Conservation (phyloP, 805 yeast genomes). For the Yarrowia hollandica region DNA sequence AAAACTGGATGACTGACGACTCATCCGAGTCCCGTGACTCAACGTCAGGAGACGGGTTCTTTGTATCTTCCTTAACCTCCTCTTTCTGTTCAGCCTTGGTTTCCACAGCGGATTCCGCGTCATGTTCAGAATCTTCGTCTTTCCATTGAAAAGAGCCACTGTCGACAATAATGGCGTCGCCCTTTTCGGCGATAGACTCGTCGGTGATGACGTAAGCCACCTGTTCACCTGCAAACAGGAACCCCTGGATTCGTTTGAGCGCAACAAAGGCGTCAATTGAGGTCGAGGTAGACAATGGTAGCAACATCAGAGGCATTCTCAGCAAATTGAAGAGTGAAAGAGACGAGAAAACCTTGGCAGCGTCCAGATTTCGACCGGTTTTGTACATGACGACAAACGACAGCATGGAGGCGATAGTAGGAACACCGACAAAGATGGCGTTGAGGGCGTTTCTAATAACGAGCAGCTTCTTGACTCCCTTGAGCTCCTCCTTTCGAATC, state of each 20-base stretch:
- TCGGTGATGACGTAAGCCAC: conserved; percentile 37
- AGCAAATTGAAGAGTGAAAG: conserved; percentile 65
- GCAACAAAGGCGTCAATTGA: conserved; percentile 89
- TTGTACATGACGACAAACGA: conserved; percentile 51
- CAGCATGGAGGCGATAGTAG: conserved; percentile 68
- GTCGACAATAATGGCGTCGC: conserved; percentile 47
- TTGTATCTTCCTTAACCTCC: conserved; percentile 2
- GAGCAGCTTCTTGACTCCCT: conserved; percentile 60
- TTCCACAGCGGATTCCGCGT: conserved; percentile 40
- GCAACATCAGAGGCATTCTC: conserved; percentile 62
- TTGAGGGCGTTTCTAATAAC: conserved; percentile 61
- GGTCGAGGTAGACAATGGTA: conserved; percentile 72
- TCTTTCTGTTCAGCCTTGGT: conserved; percentile 28
- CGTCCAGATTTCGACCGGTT: conserved; percentile 46
- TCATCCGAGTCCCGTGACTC: conserved; percentile 24
- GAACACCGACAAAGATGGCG: conserved; percentile 64
- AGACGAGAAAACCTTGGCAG: conserved; percentile 70
- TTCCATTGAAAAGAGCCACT: conserved; percentile 70
- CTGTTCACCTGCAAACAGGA: conserved; percentile 54
- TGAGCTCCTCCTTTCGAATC: conserved; percentile 60
- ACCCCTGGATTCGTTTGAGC: conserved; percentile 76
- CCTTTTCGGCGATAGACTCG: conserved; percentile 42
- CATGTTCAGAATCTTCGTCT: conserved; percentile 31
- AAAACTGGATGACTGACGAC: conserved; percentile 40
- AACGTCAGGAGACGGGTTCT: not conserved